These are phyloP conservation scores for Lichtheimia corymbifera DNA, from an alignment of 371 early-diverging fungal genomes.

Conservation along the genomic window DNA sequence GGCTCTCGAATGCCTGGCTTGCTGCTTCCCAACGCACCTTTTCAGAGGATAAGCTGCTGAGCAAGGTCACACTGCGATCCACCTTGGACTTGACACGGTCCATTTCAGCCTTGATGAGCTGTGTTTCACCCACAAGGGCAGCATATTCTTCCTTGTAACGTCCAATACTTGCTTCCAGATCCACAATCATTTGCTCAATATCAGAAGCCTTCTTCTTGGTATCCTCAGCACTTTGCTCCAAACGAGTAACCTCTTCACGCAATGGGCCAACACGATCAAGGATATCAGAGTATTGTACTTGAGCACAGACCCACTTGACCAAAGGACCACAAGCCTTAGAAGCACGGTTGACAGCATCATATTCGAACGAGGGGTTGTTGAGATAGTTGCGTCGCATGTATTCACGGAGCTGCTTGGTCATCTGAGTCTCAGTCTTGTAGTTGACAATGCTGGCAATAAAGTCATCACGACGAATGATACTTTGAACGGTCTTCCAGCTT, in stretches of 20 bases:
- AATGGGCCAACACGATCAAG: constrained; percentile 95
- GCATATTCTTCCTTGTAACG: constrained; percentile 97
- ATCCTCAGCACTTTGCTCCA: constrained; percentile 81
- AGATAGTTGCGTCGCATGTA: constrained; percentile 80
- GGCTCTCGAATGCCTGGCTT: constrained; percentile 89
- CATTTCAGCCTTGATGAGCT: constrained; percentile 94
- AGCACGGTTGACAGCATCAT: constrained; percentile 95
- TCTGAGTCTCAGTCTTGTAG: constrained; percentile 83
- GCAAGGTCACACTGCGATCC: constrained; percentile 85
- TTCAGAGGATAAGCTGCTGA: constrained; percentile 93
- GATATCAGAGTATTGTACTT: constrained; percentile 91
- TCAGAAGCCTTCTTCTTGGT: constrained; percentile 73
- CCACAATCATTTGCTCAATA: constrained; percentile 80
- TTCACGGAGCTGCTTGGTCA: constrained; percentile 76
- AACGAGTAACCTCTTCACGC: constrained; percentile 85
- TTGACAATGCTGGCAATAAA: constrained; percentile 97
- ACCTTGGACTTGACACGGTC: constrained; percentile 92
- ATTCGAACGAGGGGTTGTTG: constrained; percentile 85
- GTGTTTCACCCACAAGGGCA: constrained; percentile 89
- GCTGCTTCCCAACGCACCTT: constrained; percentile 92
- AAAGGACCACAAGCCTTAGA: constrained; percentile 98
- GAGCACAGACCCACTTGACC: constrained; percentile 97
- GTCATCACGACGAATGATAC: constrained; percentile 93
- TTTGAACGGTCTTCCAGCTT: constrained; percentile 88
- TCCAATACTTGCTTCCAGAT: constrained; percentile 86